Evolutionary conservation across 306 rosid genomes (phyloP).

Genomic region (Rosa lucieae): DNA sequence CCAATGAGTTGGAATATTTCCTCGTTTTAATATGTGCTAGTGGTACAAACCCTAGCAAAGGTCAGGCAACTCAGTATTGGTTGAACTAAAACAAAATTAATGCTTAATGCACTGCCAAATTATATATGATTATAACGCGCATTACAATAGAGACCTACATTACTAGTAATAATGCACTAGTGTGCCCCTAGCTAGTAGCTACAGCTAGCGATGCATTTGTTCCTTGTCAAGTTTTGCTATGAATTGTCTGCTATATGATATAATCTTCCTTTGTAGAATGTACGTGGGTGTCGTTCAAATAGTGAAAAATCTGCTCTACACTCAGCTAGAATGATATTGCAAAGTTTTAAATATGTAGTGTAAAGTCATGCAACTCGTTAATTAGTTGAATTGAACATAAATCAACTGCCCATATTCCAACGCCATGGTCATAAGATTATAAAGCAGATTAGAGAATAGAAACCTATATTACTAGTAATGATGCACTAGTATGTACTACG

Average conservation of each 20-base stretch:
- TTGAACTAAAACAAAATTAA: neutral
- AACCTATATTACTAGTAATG: neutral
- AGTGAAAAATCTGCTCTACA: no score
- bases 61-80: neutral
- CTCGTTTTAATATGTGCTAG: neutral
- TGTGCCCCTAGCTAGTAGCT: neutral
- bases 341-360: no score
- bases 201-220: neutral
- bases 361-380: no score
- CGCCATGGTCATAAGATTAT: neutral
- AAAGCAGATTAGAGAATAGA: neutral
- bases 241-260: no score
- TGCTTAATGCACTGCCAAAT: neutral
- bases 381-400: no score
- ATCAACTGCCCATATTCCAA: no score
- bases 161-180: neutral
- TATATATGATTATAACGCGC: neutral
- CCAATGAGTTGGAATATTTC: slow-evolving; percentile 4
- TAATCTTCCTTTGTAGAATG: no score
- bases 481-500: neutral
- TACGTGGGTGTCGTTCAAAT: no score
- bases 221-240: neutral
- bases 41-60: neutral
- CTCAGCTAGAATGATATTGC: no score
- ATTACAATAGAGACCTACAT: neutral